Conservation (phyloP, 2,329 filamentous ascomycete species). For the Metarhizium anisopliae region DNA sequence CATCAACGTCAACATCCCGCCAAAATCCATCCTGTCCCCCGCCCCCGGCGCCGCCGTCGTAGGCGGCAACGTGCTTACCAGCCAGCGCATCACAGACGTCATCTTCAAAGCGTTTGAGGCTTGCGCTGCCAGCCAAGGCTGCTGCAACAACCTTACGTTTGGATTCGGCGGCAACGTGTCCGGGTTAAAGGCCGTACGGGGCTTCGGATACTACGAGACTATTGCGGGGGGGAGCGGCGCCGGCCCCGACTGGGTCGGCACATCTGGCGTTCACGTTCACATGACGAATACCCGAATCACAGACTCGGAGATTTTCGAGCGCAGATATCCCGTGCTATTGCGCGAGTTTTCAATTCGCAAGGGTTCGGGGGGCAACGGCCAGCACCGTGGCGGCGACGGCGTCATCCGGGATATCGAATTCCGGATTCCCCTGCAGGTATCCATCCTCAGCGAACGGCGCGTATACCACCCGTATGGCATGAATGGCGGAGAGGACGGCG, state of each 20-base stretch:
- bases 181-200: slow-evolving; percentile 26
- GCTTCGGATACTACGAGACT: slow-evolving; percentile 53
- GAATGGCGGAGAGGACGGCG: slow-evolving; percentile 69
- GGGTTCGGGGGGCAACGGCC: slow-evolving; percentile 55
- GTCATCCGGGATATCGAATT: slow-evolving; percentile 74
- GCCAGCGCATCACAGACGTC: slow-evolving; percentile 35
- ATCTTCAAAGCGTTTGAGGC: slow-evolving; percentile 64
- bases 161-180: slow-evolving; percentile 50
- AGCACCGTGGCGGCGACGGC: slow-evolving; percentile 63
- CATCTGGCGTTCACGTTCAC: slow-evolving; percentile 35
- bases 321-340: slow-evolving; percentile 61
- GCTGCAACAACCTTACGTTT: slow-evolving; percentile 79
- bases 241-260: slow-evolving; percentile 42
- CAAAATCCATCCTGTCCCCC: slow-evolving; percentile 64
- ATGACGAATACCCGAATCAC: slow-evolving; percentile 78
- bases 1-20: slow-evolving; percentile 65
- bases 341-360: slow-evolving; percentile 58
- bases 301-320: slow-evolving; percentile 35
- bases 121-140: slow-evolving; percentile 70
- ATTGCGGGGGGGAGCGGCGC: slow-evolving; percentile 57
- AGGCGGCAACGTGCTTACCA: slow-evolving; percentile 62
- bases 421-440: slow-evolving; percentile 65
- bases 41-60: slow-evolving; percentile 72
- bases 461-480: slow-evolving; percentile 62
- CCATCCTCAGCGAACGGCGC: slow-evolving; percentile 68